Conservation (phyloP, 768 basidiomycete species). For the Rhodocollybia butyracea region DNA sequence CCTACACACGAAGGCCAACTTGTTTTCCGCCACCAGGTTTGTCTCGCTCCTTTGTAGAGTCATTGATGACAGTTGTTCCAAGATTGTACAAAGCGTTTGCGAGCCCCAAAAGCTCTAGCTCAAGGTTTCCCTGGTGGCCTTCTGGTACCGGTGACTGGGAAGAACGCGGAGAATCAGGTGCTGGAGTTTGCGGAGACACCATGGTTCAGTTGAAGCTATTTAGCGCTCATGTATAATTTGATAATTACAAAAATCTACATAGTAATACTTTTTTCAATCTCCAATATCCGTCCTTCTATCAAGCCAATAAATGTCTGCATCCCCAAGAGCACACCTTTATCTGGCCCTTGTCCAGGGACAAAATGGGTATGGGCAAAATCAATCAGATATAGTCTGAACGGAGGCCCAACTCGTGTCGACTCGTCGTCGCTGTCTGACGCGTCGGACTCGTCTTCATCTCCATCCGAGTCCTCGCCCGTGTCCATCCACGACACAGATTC, state of each 20-base stretch:
- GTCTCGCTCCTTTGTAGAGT: conserved; percentile 77
- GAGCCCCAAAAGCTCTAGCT: conserved; percentile 71
- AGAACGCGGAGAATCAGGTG: conserved; percentile 67
- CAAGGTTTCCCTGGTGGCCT: conserved; percentile 70
- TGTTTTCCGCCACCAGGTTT: conserved; percentile 69
- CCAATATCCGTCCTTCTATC: conserved; percentile 53
- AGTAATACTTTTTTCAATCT: conserved; percentile 35
- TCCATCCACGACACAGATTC: conserved; percentile 35
- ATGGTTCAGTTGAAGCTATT: not conserved
- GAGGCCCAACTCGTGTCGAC: too few species aligned
- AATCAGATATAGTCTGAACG: conserved; percentile 87
- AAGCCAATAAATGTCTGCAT: conserved; percentile 62
- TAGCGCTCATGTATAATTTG: not conserved
- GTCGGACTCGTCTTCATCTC: conserved; percentile 14
- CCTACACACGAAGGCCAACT: conserved; percentile 74
- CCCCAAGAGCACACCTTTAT: conserved; percentile 74
- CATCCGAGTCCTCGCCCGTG: conserved; percentile 14
- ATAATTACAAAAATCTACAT: too few species aligned
- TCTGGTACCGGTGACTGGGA: conserved; percentile 71
- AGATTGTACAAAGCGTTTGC: conserved; percentile 78
- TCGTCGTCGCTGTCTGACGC: conserved; percentile 21
- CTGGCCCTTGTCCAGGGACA: conserved; percentile 68
- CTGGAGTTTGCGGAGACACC: conserved; percentile 17
- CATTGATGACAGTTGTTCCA: conserved; percentile 80
- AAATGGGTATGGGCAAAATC: conserved; percentile 91